Conservation (phyloP, 2,329 filamentous ascomycete genomes). For the Arthrobotrys entomopaga region DNA sequence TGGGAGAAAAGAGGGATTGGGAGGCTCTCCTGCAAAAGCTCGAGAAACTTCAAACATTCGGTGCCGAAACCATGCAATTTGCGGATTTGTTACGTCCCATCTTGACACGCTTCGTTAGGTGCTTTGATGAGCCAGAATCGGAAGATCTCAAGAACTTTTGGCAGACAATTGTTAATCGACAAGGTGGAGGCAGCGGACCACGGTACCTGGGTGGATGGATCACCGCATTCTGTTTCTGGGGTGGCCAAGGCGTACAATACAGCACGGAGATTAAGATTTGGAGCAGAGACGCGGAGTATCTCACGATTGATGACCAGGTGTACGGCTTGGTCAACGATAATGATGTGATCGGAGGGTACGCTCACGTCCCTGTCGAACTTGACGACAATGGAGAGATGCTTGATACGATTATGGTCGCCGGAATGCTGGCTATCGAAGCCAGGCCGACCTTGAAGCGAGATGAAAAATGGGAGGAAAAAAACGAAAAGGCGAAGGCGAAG, state of each 20-base stretch:
- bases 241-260: constrained; percentile 60
- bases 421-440: constrained; percentile 58
- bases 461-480: constrained; percentile 41
- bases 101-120: constrained; percentile 64
- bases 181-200: constrained; percentile 60
- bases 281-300: constrained; percentile 14
- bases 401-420: constrained; percentile 60
- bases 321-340: constrained; percentile 58
- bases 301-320: constrained; percentile 56
- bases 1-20: constrained; percentile 66
- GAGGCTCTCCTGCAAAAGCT: constrained; percentile 63
- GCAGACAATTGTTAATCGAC: constrained; percentile 61
- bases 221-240: constrained; percentile 66
- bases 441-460: constrained; percentile 39
- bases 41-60: constrained; percentile 64
- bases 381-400: constrained; percentile 59
- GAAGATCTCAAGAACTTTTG: constrained; percentile 63
- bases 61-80: constrained; percentile 63
- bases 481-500: constrained; percentile 22
- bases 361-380: constrained; percentile 61
- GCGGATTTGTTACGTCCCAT: constrained; percentile 64
- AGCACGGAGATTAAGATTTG: constrained; percentile 4
- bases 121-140: constrained; percentile 63
- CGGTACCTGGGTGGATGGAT: constrained; percentile 65
- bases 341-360: constrained; percentile 59